Conservation (phyloP, 345 rosid species). For the Eucalyptus polybractea region DNA sequence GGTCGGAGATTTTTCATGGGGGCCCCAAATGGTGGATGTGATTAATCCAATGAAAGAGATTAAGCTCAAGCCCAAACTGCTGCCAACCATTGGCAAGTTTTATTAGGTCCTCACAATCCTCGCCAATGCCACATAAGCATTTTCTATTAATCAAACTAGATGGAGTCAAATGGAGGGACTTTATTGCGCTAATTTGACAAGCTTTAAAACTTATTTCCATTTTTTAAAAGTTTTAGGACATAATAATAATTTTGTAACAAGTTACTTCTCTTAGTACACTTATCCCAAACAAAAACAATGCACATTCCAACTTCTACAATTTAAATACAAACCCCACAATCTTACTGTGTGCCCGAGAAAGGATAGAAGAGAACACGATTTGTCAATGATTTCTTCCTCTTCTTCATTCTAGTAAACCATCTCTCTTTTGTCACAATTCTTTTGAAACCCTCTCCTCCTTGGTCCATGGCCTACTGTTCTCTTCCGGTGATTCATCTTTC, state of each 20-base stretch:
- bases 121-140: too few relatives aligned
- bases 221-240: accelerated
- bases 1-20: too few relatives aligned
- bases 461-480: background rate
- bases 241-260: accelerated
- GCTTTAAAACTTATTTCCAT: too few relatives aligned
- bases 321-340: background rate
- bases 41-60: too few relatives aligned
- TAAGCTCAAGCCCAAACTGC: too few relatives aligned
- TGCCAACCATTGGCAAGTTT: too few relatives aligned
- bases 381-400: slow-evolving; percentile 57
- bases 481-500: slow-evolving; percentile 9
- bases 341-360: background rate
- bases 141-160: too few relatives aligned
- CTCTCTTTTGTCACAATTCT: slow-evolving; percentile 15
- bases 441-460: slow-evolving; percentile 18
- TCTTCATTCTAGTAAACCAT: background rate
- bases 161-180: too few relatives aligned
- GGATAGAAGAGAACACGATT: background rate
- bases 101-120: too few relatives aligned
- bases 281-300: background rate
- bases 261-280: too few relatives aligned
- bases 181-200: too few relatives aligned
- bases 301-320: background rate
- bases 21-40: too few relatives aligned